phyloP scores from a whole-genome alignment of 441 rosid species.

The Pelargonium australe region DNA sequence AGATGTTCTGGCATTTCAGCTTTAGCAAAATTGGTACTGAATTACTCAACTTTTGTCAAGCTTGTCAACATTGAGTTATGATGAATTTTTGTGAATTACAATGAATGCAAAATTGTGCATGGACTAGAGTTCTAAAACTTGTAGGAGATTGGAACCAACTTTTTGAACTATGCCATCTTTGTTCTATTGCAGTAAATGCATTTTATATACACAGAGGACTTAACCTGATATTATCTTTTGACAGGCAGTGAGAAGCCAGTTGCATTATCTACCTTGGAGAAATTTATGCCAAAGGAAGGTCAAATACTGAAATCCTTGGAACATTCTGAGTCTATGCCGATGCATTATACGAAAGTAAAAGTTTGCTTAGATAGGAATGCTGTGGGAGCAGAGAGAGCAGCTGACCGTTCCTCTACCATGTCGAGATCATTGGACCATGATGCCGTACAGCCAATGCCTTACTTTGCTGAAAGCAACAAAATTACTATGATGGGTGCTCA shows the following conservation, averaged over 20 bases:
- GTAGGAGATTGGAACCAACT: too few relatives aligned
- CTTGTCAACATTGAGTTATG: not conserved
- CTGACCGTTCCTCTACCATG: constrained; percentile 25
- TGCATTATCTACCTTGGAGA: not conserved
- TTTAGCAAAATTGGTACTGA: not conserved
- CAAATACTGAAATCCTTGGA: too few relatives aligned
- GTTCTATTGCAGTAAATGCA: not conserved
- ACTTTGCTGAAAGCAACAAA: constrained; percentile 23
- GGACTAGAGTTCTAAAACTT: not conserved
- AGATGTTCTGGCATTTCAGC: not conserved
- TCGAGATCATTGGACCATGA: constrained; percentile 25
- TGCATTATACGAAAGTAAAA: not conserved
- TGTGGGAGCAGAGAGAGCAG: constrained; percentile 33
- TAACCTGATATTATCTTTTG: constrained; percentile 21
- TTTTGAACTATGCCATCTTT: too few relatives aligned
- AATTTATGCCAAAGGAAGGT: too few relatives aligned
- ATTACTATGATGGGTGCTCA: constrained; percentile 29
- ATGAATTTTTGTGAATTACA: not conserved
- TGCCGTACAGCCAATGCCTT: constrained; percentile 21
- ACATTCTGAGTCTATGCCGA: too few relatives aligned
- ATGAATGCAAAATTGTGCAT: not conserved
- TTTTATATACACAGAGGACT: constrained; percentile 3
- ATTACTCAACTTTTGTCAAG: not conserved
- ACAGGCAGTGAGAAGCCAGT: constrained; percentile 31
- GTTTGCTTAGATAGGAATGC: constrained; percentile 24